Percentiles rank a stretch among this genome's conserved stretches.
Conservation (phyloP, 2,329 filamentous ascomycete species). For the Microcyclospora pomicola region DNA sequence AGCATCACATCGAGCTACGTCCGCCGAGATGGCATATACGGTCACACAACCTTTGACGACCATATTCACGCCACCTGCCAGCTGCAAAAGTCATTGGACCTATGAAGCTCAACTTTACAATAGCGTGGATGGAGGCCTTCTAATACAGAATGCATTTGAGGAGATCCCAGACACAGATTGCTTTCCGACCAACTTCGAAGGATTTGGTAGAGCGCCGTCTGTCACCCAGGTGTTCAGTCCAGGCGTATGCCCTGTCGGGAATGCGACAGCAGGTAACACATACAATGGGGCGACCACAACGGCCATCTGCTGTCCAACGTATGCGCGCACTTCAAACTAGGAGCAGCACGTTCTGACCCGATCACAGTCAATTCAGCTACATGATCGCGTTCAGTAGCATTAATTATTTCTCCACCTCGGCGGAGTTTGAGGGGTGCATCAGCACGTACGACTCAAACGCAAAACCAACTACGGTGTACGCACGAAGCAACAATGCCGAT, state of each 20-base stretch:
- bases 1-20: not conserved
- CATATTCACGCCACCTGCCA: slow-evolving; percentile 12
- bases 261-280: slow-evolving; percentile 12
- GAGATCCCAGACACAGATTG: slow-evolving; percentile 5
- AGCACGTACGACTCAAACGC: slow-evolving; percentile 3
- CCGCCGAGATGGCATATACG: not conserved
- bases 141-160: slow-evolving; percentile 10
- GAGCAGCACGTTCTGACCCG: not conserved
- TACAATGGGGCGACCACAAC: slow-evolving; percentile 10
- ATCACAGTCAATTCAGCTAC: slow-evolving; percentile 1
- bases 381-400: slow-evolving; percentile 1
- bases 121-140: slow-evolving; percentile 7
- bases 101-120: slow-evolving; percentile 10
- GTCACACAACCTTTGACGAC: slow-evolving; percentile 4
- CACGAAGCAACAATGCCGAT: slow-evolving; percentile 2
- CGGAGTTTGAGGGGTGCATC: slow-evolving; percentile 10
- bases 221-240: slow-evolving; percentile 11
- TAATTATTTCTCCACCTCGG: slow-evolving; percentile 1
- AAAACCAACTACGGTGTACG: slow-evolving; percentile 6
- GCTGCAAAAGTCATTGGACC: slow-evolving; percentile 13
- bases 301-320: slow-evolving; percentile 18
- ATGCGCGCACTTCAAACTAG: not conserved
- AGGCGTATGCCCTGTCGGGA: slow-evolving; percentile 16
- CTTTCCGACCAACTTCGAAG: slow-evolving; percentile 7
- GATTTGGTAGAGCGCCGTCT: slow-evolving; percentile 7